Percentiles rank a stretch among this genome's conserved stretches.
These are phyloP conservation scores for Pterocarpus santalinus DNA, from an alignment of 306 rosid species.

Conservation along the genomic window DNA sequence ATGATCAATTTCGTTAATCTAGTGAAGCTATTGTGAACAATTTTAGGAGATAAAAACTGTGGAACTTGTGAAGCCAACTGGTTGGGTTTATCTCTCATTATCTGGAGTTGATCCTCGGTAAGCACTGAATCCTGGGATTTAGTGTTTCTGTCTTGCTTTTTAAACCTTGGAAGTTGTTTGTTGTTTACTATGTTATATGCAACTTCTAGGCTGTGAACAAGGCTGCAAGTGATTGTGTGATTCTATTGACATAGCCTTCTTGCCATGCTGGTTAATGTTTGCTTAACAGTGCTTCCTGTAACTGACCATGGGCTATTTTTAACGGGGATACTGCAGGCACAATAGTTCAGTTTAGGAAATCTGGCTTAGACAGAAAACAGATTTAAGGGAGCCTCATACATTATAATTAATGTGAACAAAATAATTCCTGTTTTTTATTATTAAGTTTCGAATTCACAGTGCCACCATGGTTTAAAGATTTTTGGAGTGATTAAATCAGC, in stretches of 20 bases:
- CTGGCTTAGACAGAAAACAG: neutral
- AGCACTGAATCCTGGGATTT: neutral
- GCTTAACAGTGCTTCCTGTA: too few relatives aligned
- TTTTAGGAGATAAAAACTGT: conserved; percentile 86
- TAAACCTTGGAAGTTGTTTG: neutral
- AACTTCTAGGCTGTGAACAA: neutral
- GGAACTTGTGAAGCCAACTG: conserved; percentile 88
- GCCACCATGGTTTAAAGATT: neutral
- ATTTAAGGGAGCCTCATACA: neutral
- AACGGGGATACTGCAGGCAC: neutral
- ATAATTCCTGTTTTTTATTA: neutral
- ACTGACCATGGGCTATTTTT: neutral
- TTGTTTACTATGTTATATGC: neutral
- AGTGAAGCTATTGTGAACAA: conserved; percentile 36
- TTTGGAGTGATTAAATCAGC: neutral
- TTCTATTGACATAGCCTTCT: neutral
- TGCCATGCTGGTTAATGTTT: neutral
- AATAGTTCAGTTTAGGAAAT: neutral
- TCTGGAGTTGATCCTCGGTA: conserved; percentile 92
- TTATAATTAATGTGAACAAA: neutral
- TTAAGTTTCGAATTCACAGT: neutral
- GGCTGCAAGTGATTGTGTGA: neutral
- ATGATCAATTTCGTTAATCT: conserved; percentile 32
- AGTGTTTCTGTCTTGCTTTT: neutral
- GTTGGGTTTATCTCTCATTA: conserved; percentile 87